Evolutionary conservation across 345 rosid genomes (phyloP).

Genomic region (Salix udensis): DNA sequence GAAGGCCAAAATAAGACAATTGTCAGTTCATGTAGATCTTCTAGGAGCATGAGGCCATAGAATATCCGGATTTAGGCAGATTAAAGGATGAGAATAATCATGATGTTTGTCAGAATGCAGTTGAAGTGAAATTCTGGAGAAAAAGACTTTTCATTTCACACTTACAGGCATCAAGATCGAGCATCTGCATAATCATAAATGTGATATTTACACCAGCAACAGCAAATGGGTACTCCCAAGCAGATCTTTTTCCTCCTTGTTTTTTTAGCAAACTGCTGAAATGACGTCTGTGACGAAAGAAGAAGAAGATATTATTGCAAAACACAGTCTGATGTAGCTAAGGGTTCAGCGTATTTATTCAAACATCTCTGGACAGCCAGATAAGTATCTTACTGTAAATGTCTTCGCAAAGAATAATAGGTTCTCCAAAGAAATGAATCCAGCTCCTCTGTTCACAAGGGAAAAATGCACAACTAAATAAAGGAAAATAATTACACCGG

Average conservation of each 20-base stretch:
- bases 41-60: neutral
- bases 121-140: neutral
- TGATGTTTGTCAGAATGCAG: neutral
- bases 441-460: conserved; percentile 68
- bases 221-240: conserved; percentile 96
- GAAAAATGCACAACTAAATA: neutral
- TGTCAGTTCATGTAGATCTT: neutral
- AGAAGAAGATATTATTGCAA: neutral
- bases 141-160: conserved; percentile 7
- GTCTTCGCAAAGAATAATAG: conserved; percentile 87
- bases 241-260: conserved; percentile 78
- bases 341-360: neutral
- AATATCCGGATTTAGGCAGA: neutral
- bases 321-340: neutral
- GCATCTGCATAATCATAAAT: conserved; percentile 98
- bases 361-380: neutral
- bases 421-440: conserved; percentile 90
- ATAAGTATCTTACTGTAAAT: conserved; percentile 51
- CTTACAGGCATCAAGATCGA: conserved; percentile 85
- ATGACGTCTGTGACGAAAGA: conserved; percentile 51
- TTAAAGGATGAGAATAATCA: neutral
- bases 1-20: neutral
- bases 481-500: neutral
- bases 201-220: conserved; percentile 95
- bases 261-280: conserved; percentile 59